Percentiles rank a stretch among this genome's conserved stretches.
These are phyloP conservation scores for Penicillium sp. DNA, from an alignment of 2,329 filamentous ascomycete species.

Conservation along the genomic window DNA sequence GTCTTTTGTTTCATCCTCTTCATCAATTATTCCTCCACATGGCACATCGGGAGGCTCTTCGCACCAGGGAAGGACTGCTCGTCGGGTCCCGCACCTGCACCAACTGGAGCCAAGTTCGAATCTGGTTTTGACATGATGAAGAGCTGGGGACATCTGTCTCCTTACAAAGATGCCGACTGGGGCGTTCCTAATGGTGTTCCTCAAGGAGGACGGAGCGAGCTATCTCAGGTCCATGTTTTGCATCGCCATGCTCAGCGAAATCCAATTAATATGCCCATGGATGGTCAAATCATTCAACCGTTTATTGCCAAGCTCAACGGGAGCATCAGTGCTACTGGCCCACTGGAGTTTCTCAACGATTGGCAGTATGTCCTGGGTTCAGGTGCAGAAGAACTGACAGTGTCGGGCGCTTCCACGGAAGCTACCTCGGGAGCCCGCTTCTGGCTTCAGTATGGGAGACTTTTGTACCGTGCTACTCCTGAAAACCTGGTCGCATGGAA, in stretches of 20 bases:
- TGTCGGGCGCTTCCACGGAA: slow-evolving; percentile 52
- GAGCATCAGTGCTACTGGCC: slow-evolving; percentile 44
- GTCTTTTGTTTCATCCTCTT: neutral
- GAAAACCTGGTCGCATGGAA: slow-evolving; percentile 52
- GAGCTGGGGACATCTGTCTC: slow-evolving; percentile 34
- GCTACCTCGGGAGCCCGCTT: slow-evolving; percentile 52
- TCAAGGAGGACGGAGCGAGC: slow-evolving; percentile 50
- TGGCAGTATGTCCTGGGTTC: slow-evolving; percentile 51
- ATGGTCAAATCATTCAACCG: slow-evolving; percentile 50
- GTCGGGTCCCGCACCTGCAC: slow-evolving; percentile 5
- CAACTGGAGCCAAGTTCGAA: slow-evolving; percentile 26
- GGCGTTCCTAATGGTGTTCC: slow-evolving; percentile 47
- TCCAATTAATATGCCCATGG: slow-evolving; percentile 48
- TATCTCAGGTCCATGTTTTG: slow-evolving; percentile 55
- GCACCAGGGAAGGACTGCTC: neutral
- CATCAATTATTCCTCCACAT: neutral
- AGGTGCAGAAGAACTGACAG: slow-evolving; percentile 44
- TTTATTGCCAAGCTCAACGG: slow-evolving; percentile 51
- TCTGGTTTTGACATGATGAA: slow-evolving; percentile 34
- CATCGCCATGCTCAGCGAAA: slow-evolving; percentile 59
- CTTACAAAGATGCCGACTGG: slow-evolving; percentile 30
- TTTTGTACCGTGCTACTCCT: slow-evolving; percentile 51
- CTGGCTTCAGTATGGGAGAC: slow-evolving; percentile 57
- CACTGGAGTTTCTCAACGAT: slow-evolving; percentile 54
- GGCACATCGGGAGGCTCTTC: neutral